Evolutionary conservation across 257 asterid genomes (phyloP).

Genomic region (Gentiana macrophylla): DNA sequence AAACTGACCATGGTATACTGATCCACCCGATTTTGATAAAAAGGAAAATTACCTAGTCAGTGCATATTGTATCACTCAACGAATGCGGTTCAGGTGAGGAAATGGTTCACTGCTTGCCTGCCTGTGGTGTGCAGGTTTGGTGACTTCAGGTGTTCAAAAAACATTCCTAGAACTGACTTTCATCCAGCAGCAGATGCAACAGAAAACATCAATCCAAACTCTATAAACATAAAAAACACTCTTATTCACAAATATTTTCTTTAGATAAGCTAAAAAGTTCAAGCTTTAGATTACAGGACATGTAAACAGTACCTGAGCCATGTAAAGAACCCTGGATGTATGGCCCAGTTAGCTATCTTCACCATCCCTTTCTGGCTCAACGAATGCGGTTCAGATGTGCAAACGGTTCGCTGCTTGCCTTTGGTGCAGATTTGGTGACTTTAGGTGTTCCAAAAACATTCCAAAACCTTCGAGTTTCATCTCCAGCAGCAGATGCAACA

Average conservation of each 20-base stretch:
- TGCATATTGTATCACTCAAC: slow-evolving; percentile 19
- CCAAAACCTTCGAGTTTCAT: slow-evolving; percentile 88
- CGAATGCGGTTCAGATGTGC: slow-evolving; percentile 80
- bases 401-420: slow-evolving; percentile 63
- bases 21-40: too few relatives aligned
- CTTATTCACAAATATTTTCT: too few relatives aligned
- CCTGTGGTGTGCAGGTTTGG: slow-evolving; percentile 38
- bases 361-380: slow-evolving; percentile 10
- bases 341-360: too few relatives aligned
- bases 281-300: too few relatives aligned
- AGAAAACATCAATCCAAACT: slow-evolving; percentile 82
- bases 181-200: slow-evolving; percentile 96
- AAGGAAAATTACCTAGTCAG: too few relatives aligned
- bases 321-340: too few relatives aligned
- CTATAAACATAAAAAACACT: slow-evolving; percentile 13
- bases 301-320: too few relatives aligned
- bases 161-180: slow-evolving; percentile 89
- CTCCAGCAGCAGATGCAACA: slow-evolving; percentile 96
- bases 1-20: too few relatives aligned
- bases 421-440: slow-evolving; percentile 65
- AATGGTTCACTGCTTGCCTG: slow-evolving; percentile 66
- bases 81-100: slow-evolving; percentile 73
- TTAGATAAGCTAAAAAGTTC: too few relatives aligned
- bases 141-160: slow-evolving; percentile 79
- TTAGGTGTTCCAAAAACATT: slow-evolving; percentile 86